Base-by-base conservation (phyloP, 1,284 basidiomycete genomes). In the Puccinia triticina region DNA sequence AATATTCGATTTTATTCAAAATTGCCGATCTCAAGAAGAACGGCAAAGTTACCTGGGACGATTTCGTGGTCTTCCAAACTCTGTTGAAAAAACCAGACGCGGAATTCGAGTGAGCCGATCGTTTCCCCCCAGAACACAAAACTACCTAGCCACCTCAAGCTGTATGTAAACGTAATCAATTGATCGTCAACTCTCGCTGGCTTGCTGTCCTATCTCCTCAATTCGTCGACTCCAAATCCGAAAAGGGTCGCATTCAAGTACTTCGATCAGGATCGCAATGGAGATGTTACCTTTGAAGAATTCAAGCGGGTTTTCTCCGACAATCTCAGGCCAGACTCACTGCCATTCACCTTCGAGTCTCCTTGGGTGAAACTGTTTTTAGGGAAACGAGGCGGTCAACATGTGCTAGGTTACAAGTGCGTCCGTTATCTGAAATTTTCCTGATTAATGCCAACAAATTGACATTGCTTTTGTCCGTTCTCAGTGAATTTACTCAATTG, bases 301-400 rank as follows among this genome's bases (percentile, higher is more conserved):
- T 96, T 98, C 90, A 96, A 95, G 88, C 91, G 91, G 83, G 94
- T 95, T 77, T 93, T 96, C 87, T 91, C 90, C 77, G 91, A 91
- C 83, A 94, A 93, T 86, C 90, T 95, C 78, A 92, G 91, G 46
- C 89, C 91, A 37, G 92, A 93, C 84, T 90, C 92, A 72, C 94
- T 97, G 86, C 95, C 95, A 66, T 98, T 98, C 88, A 91, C 97
- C 88, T 97, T 96, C 88, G 93, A 96, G 87, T 93, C 93, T 86
- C 93, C 95, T 86, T 98, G 95, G 95, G 91, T 96, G 84, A 95
- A 94, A 88, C 88, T 98, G 84, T 96, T 96, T 88, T 90, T 97
- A 66, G 95, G 95, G 83, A 94, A 93, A 89, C 92, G 92, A 88
- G 93, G 94, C 84, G 94, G 93, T 77, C 89, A 91, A 66, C 94